Evolutionary conservation across 768 basidiomycete genomes (phyloP).

Genomic region (Suillus hirtellus): DNA sequence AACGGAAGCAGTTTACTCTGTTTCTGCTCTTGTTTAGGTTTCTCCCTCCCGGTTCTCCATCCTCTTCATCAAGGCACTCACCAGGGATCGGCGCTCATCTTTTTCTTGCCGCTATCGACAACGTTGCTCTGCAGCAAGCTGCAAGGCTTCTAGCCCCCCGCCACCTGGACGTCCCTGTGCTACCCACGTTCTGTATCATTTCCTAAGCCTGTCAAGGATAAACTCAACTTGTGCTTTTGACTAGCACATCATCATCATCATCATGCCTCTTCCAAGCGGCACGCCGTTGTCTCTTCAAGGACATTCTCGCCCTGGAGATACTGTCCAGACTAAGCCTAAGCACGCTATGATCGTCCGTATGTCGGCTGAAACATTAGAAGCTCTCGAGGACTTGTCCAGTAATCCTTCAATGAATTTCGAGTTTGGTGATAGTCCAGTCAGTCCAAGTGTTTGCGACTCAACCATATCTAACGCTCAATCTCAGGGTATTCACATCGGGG

Average conservation of each 20-base stretch:
- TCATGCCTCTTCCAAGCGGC: constrained; percentile 68
- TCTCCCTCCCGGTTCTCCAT: constrained; percentile 9
- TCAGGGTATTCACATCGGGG: constrained; percentile 69
- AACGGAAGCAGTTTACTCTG: constrained; percentile 10
- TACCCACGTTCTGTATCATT: constrained; percentile 2
- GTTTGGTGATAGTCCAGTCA: constrained; percentile 61
- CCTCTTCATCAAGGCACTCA: constrained; percentile 8
- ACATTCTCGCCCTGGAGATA: constrained; percentile 54
- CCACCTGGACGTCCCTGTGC: constrained; percentile 7
- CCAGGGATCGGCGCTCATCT: background rate
- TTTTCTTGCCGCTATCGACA: background rate
- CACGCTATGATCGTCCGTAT: constrained; percentile 76
- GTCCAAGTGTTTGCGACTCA: constrained; percentile 21
- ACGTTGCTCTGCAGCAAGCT: constrained; percentile 3
- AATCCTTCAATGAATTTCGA: constrained; percentile 55
- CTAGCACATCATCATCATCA: constrained; percentile 8
- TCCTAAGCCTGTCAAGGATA: constrained; percentile 4
- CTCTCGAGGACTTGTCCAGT: constrained; percentile 51
- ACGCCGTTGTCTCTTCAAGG: constrained; percentile 59
- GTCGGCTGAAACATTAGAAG: constrained; percentile 71
- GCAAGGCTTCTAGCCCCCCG: constrained; percentile 5
- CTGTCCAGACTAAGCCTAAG: constrained; percentile 61
- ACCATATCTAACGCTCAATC: constrained; percentile 5
- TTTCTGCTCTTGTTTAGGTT: constrained; percentile 11
- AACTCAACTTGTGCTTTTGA: background rate